Base-by-base conservation (phyloP, 306 rosid genomes). In the Sicyos edulis region DNA sequence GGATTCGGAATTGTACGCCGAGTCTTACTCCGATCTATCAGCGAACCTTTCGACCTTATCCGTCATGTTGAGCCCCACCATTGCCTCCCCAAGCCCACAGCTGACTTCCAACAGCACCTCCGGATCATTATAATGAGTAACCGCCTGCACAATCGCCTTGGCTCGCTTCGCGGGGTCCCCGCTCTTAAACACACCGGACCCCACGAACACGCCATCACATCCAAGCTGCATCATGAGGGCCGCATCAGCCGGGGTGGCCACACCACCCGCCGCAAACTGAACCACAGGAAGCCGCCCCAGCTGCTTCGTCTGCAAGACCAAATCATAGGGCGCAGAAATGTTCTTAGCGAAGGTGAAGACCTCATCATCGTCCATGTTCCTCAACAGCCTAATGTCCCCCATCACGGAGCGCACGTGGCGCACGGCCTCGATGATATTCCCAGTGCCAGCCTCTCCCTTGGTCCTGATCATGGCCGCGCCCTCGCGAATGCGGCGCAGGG, bases 391-490 rank as follows among this genome's bases (percentile, higher is more conserved):
- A 10, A 88, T 88, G 42, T 91, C 96, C 0, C 92, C 90, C 89
- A 88, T 82, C n/a, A 91, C 96, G 13, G 95, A 88, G 66, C 96
- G 57, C 29, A 91, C 96, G 51, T 91, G 96, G 37, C 96, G 71
- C 10, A 91, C 92, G 8, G 96, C 96, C 79, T 91, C 96, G 42
- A 91, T 24, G 19, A 91, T 77, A 75, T 88, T 88, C 96, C 96
- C 40, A n/a, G n/a, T n/a, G n/a, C n/a, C n/a, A n/a, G n/a, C n/a
- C n/a, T n/a, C n/a, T n/a, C n/a, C n/a, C n/a, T 91, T 91, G 70
- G 96, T 91, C 12, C 96, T 82, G 32, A 91, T 91, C 96, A 91
- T 91, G 13, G 96, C 96, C 72, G 96, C 92, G 16, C 96, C 96
- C 55, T 91, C 96, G 0, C 96, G 81, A 44, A 91, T 80, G 0